A percentile compares a stretch with the other conserved stretches of the same genome.
Conservation (phyloP, 192 early-diverging fungal species). For the Umbelopsis sp. region DNA sequence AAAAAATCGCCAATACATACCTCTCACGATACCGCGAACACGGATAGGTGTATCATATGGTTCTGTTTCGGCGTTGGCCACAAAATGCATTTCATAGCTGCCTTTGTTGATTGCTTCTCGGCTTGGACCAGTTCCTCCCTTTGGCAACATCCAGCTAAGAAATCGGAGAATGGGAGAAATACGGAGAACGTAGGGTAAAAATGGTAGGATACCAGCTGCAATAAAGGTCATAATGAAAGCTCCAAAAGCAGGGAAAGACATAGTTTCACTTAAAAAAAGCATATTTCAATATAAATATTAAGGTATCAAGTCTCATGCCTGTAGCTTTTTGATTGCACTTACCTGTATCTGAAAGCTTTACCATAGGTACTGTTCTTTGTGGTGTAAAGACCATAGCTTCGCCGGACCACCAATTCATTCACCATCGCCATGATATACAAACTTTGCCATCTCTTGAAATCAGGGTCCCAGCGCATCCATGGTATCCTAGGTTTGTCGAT, state of each 20-base stretch:
- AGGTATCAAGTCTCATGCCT: no score
- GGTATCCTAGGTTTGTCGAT: constrained; percentile 36
- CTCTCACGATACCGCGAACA: constrained; percentile 52
- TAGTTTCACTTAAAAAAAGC: constrained; percentile 52
- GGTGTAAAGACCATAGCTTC: constrained; percentile 59
- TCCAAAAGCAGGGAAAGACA: constrained; percentile 49
- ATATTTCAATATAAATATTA: neutral
- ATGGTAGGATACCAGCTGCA: constrained; percentile 44
- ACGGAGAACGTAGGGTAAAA: constrained; percentile 42
- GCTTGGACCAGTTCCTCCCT: constrained; percentile 69
- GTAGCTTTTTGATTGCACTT: neutral
- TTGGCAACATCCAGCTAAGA: constrained; percentile 58
- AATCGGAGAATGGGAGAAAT: constrained; percentile 52
- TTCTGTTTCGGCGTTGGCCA: constrained; percentile 52
- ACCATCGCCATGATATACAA: constrained; percentile 64
- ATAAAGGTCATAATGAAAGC: constrained; percentile 43
- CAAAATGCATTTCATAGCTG: constrained; percentile 48
- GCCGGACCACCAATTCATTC: constrained; percentile 68
- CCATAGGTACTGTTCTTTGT: constrained; percentile 48
- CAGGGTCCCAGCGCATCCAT: constrained; percentile 51
- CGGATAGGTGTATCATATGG: constrained; percentile 44
- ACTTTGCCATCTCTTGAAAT: constrained; percentile 61
- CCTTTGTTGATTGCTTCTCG: constrained; percentile 58
- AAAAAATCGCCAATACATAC: neutral
- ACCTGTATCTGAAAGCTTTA: constrained; percentile 45